Evolutionary conservation across 2,329 filamentous ascomycete species (phyloP).

Genomic region (Coleophoma eucalyptorum): DNA sequence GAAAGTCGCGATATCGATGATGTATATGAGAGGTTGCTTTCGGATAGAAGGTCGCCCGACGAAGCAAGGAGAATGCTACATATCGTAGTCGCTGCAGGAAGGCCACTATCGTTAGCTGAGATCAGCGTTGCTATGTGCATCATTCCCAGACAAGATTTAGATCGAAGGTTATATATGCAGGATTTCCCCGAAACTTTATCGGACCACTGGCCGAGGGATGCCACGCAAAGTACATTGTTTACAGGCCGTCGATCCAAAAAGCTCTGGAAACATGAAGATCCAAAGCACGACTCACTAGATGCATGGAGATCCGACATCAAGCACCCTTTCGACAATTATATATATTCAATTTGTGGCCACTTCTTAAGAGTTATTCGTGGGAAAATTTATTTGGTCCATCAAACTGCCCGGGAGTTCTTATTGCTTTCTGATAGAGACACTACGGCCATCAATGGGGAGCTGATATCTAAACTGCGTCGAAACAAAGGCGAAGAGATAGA

Average conservation of each 20-base stretch:
- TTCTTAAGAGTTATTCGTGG: neutral
- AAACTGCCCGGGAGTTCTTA: neutral
- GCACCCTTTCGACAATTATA: neutral
- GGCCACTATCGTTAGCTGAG: conserved; percentile 30
- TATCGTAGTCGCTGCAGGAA: conserved; percentile 28
- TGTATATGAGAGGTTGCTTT: conserved; percentile 32
- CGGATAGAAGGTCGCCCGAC: conserved; percentile 18
- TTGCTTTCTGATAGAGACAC: neutral
- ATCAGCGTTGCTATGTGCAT: conserved; percentile 24
- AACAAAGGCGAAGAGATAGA: neutral
- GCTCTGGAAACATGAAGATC: neutral
- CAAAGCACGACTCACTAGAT: neutral
- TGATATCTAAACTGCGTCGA: neutral
- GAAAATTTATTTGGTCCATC: neutral
- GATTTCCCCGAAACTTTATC: neutral
- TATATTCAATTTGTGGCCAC: neutral
- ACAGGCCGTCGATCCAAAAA: neutral
- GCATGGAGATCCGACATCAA: neutral
- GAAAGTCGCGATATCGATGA: conserved; percentile 17
- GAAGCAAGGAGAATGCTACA: conserved; percentile 28
- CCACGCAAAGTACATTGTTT: neutral
- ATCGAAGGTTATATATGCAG: neutral
- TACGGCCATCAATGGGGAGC: neutral
- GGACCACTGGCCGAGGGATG: neutral
- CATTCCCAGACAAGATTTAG: neutral